Evolutionary conservation across 768 basidiomycete genomes (phyloP).

Genomic region (Phlegmacium glaucopus): DNA sequence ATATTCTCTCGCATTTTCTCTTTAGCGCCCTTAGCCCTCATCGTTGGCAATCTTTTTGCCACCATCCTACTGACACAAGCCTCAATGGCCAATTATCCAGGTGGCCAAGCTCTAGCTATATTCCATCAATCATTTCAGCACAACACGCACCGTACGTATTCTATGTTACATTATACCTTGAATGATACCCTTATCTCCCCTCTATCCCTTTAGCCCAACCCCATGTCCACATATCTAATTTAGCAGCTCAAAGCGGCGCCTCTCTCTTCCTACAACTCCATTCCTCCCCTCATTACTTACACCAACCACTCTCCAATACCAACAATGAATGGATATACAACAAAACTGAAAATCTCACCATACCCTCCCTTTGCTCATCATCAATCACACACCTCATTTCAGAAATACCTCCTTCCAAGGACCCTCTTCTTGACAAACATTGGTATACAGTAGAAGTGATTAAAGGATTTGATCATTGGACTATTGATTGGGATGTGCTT

Average conservation of each 20-base stretch:
- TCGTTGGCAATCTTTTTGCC: slow-evolving; percentile 49
- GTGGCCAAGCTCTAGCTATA: slow-evolving; percentile 64
- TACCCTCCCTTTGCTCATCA: slow-evolving; percentile 34
- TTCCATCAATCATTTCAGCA: slow-evolving; percentile 54
- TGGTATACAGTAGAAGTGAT: slow-evolving; percentile 48
- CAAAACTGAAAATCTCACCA: slow-evolving; percentile 70
- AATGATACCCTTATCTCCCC: neutral
- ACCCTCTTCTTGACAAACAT: slow-evolving; percentile 11
- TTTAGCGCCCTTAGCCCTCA: slow-evolving; percentile 41
- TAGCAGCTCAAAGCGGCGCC: slow-evolving; percentile 87
- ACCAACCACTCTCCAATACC: slow-evolving; percentile 4
- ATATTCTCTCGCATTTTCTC: slow-evolving; percentile 43
- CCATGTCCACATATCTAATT: slow-evolving; percentile 78
- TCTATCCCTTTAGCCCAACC: slow-evolving; percentile 10
- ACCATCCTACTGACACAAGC: slow-evolving; percentile 53
- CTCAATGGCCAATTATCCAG: slow-evolving; percentile 84
- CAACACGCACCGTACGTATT: slow-evolving; percentile 15
- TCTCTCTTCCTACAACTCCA: slow-evolving; percentile 80
- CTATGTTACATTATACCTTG: neutral
- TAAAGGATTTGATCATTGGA: slow-evolving; percentile 39
- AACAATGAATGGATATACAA: slow-evolving; percentile 62
- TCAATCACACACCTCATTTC: slow-evolving; percentile 62
- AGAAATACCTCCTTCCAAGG: slow-evolving; percentile 36
- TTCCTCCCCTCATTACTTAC: slow-evolving; percentile 46
- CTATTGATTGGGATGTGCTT: slow-evolving; percentile 23